Conservation (phyloP, 306 rosid species). For the Prunus fruticosa region DNA sequence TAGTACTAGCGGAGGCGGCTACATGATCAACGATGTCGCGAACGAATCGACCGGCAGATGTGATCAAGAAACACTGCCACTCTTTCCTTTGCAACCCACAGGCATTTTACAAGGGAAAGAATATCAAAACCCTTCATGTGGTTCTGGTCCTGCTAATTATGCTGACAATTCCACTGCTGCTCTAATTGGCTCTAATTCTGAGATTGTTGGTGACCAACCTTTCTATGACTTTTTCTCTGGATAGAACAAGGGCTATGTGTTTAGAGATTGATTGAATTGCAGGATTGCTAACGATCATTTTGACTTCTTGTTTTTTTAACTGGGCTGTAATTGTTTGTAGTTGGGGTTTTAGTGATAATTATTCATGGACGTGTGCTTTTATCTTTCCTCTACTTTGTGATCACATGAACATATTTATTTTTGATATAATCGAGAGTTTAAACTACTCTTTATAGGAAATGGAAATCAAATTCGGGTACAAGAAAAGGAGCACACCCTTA, state of each 20-base stretch:
- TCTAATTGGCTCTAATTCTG: background rate
- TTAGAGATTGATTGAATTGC: background rate
- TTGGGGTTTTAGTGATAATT: no score
- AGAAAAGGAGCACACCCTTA: no score
- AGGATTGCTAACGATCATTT: background rate
- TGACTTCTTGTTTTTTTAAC: background rate
- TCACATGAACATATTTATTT: no score
- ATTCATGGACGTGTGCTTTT: no score
- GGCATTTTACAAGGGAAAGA: conserved; percentile 47
- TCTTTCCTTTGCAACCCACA: conserved; percentile 82
- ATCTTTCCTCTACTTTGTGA: no score
- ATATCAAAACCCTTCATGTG: background rate
- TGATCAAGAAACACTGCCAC: conserved; percentile 54
- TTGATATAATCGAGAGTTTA: no score
- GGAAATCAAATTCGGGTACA: no score
- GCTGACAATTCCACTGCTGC: conserved; percentile 25
- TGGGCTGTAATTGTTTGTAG: no score
- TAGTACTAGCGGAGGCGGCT: background rate
- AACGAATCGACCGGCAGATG: background rate
- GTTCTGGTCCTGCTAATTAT: background rate
- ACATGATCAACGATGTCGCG: background rate
- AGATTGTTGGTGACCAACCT: conserved; percentile 2
- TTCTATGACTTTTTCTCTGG: conserved; percentile 33
- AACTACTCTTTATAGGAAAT: no score
- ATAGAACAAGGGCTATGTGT: background rate